A percentile compares a stretch with the other conserved stretches of the same genome.
Conservation (phyloP, 306 rosid species). For the Cercis canadensis region DNA sequence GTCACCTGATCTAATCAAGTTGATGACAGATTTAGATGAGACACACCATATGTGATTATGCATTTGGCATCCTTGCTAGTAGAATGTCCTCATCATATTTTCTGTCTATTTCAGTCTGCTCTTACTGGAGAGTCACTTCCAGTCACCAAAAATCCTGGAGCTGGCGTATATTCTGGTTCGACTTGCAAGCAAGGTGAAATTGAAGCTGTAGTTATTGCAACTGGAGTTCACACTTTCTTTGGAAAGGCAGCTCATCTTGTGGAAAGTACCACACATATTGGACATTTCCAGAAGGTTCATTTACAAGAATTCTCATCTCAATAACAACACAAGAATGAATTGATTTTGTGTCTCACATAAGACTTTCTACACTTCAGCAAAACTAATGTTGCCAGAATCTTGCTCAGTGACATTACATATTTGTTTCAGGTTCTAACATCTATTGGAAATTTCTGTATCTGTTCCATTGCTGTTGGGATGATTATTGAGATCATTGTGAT, state of each 20-base stretch:
- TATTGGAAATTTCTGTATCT: conserved; percentile 76
- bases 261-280: conserved; percentile 75
- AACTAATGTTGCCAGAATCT: not conserved
- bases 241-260: conserved; percentile 89
- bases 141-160: conserved; percentile 63
- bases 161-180: conserved; percentile 78
- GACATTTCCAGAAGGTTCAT: conserved; percentile 77
- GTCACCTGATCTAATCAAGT: no score
- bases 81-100: conserved; percentile 5
- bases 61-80: no score
- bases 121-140: conserved; percentile 80
- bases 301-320: not conserved
- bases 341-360: conserved; percentile 3
- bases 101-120: conserved; percentile 61
- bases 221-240: conserved; percentile 85
- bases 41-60: no score
- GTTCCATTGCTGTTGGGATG: conserved; percentile 80
- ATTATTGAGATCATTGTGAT: conserved; percentile 64
- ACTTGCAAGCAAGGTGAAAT: conserved; percentile 91
- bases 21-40: no score
- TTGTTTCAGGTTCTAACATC: conserved; percentile 69
- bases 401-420: conserved; percentile 9
- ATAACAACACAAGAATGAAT: not conserved
- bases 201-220: conserved; percentile 76
- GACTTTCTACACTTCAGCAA: not conserved